A percentile compares a stretch with the other conserved stretches of the same genome.
Evolutionary conservation across 352 stramenopile genomes (phyloP).

Genomic region (Pythium aristosporum): DNA sequence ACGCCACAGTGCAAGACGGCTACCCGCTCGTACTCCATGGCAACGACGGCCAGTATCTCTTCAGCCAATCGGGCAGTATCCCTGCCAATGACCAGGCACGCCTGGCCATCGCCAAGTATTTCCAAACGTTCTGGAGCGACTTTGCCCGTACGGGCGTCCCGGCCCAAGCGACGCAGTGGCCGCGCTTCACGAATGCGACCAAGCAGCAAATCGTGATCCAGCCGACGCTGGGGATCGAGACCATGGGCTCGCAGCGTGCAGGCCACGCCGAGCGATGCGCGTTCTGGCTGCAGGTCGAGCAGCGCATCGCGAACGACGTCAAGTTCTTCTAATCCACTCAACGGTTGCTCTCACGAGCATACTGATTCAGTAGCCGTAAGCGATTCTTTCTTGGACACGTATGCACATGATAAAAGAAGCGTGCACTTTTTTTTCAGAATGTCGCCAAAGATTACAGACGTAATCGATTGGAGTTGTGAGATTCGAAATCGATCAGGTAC

Average conservation of each 20-base stretch:
- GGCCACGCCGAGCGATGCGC: constrained; percentile 5
- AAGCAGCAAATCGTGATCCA: constrained; percentile 13
- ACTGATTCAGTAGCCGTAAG: no score
- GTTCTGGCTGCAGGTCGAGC: constrained; percentile 3
- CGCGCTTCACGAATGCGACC: not conserved
- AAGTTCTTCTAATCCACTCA: no score
- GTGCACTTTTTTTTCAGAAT: no score
- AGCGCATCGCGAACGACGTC: not conserved
- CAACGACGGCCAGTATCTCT: constrained; percentile 10
- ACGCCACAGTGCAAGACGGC: not conserved
- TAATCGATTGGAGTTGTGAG: no score
- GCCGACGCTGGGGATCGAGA: not conserved
- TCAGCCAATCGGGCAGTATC: not conserved
- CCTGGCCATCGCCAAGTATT: not conserved
- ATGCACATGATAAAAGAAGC: no score
- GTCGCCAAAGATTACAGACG: no score
- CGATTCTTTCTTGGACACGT: no score
- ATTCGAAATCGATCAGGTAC: no score
- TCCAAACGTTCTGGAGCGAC: constrained; percentile 9
- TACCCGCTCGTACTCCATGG: constrained; percentile 7
- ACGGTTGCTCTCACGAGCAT: no score
- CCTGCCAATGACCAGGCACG: not conserved
- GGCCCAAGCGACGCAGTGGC: not conserved
- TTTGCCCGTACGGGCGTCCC: not conserved
- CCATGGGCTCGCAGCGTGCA: not conserved